phyloP scores from a whole-genome alignment of 2,329 filamentous ascomycete species.

The Hypoxylon sp. region DNA sequence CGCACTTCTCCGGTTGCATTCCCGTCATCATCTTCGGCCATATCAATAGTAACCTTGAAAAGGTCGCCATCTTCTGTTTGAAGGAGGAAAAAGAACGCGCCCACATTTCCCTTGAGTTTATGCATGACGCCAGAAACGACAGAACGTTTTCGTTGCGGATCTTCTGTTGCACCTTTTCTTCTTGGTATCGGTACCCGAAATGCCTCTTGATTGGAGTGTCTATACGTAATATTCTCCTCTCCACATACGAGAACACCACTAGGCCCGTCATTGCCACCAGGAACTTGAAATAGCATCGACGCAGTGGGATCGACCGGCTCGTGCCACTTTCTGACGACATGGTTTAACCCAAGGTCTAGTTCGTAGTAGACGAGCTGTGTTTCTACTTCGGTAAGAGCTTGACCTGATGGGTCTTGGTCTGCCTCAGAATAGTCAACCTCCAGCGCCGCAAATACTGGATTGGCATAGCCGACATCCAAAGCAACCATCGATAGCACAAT shows the following conservation, averaged over 20 bases:
- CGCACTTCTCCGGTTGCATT: slow-evolving; percentile 85
- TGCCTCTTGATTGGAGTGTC: slow-evolving; percentile 94
- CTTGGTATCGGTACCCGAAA: slow-evolving; percentile 92
- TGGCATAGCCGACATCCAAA: slow-evolving; percentile 95
- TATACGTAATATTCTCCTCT: slow-evolving; percentile 94
- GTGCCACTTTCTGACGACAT: slow-evolving; percentile 96
- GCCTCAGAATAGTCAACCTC: slow-evolving; percentile 94
- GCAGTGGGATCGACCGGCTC: slow-evolving; percentile 92
- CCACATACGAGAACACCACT: slow-evolving; percentile 96
- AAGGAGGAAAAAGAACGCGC: slow-evolving; percentile 96
- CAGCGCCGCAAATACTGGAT: slow-evolving; percentile 94
- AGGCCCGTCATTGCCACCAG: slow-evolving; percentile 91
- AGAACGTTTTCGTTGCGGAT: slow-evolving; percentile 88
- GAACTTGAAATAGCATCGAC: slow-evolving; percentile 93
- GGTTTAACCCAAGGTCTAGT: slow-evolving; percentile 94
- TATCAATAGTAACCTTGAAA: slow-evolving; percentile 95
- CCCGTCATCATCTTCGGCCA: slow-evolving; percentile 84
- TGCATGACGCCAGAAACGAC: slow-evolving; percentile 97
- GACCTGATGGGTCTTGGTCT: slow-evolving; percentile 90
- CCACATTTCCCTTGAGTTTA: slow-evolving; percentile 84
- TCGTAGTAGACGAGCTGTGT: slow-evolving; percentile 98
- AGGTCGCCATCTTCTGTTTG: slow-evolving; percentile 98
- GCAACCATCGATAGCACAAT: slow-evolving; percentile 90
- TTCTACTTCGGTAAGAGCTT: slow-evolving; percentile 84
- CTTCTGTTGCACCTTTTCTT: slow-evolving; percentile 88